These are phyloP conservation scores for Casuarina cunninghamiana DNA, from an alignment of 306 rosid genomes.

Conservation along the genomic window DNA sequence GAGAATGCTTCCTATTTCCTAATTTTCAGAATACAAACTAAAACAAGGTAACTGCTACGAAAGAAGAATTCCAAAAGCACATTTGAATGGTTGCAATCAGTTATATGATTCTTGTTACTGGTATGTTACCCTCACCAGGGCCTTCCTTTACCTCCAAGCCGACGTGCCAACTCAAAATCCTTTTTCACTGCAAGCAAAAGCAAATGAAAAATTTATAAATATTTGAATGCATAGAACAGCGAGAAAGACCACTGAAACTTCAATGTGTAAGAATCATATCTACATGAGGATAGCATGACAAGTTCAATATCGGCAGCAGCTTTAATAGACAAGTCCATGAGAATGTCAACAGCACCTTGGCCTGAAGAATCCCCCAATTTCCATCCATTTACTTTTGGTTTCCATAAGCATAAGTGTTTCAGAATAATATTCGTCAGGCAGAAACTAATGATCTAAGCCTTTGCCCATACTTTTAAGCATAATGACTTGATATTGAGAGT, in stretches of 20 bases:
- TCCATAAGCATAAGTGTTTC: neutral
- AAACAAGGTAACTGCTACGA: constrained; percentile 11
- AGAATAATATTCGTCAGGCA: neutral
- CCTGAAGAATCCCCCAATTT: neutral
- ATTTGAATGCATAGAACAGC: neutral
- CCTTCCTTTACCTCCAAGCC: constrained; percentile 67
- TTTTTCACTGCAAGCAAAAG: constrained; percentile 64
- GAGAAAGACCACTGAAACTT: neutral
- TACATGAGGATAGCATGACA: neutral
- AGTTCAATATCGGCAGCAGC: neutral
- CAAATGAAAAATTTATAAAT: constrained; percentile 17
- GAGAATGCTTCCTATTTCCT: constrained; percentile 24
- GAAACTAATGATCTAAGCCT: neutral
- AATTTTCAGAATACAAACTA: constrained; percentile 9
- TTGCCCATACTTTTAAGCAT: neutral
- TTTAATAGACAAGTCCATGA: neutral
- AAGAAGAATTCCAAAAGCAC: constrained; percentile 15
- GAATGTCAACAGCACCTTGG: neutral
- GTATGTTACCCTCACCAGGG: constrained; percentile 51
- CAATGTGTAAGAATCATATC: neutral
- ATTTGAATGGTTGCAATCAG: constrained; percentile 21
- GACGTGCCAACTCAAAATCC: constrained; percentile 89
- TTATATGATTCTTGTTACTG: constrained; percentile 4
- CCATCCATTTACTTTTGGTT: neutral
- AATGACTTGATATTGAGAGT: too few relatives aligned